These are phyloP conservation scores for Silene latifolia DNA, from an alignment of 148 eudicot genomes.

Conservation along the genomic window DNA sequence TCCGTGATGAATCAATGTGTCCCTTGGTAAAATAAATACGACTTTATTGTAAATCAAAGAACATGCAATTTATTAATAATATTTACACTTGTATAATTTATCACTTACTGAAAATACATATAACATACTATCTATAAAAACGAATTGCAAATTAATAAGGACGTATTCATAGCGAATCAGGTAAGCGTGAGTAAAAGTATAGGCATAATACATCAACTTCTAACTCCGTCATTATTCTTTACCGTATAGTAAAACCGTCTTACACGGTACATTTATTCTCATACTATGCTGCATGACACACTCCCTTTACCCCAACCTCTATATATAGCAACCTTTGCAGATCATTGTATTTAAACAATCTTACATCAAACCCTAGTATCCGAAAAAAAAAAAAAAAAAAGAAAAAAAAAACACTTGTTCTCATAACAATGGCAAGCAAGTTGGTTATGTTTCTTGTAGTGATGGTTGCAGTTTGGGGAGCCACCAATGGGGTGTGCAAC, in stretches of 20 bases:
- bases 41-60: no score
- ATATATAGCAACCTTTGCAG: slow-evolving; percentile 8
- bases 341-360: background rate
- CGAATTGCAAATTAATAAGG: no score
- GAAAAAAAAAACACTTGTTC: background rate
- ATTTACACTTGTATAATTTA: no score
- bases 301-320: background rate
- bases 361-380: background rate
- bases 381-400: background rate
- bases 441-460: slow-evolving; percentile 23
- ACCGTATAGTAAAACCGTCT: background rate
- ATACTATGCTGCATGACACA: background rate
- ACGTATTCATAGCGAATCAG: no score
- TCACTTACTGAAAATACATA: no score
- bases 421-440: slow-evolving; percentile 16
- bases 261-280: background rate
- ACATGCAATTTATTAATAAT: no score
- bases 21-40: no score
- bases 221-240: no score
- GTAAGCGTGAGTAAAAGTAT: no score
- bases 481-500: slow-evolving; percentile 42
- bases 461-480: slow-evolving; percentile 24
- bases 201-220: no score
- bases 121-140: no score
- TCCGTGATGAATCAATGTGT: no score